Evolutionary conservation across 352 stramenopile genomes (phyloP).

Genomic region (Pythium monospermum): DNA sequence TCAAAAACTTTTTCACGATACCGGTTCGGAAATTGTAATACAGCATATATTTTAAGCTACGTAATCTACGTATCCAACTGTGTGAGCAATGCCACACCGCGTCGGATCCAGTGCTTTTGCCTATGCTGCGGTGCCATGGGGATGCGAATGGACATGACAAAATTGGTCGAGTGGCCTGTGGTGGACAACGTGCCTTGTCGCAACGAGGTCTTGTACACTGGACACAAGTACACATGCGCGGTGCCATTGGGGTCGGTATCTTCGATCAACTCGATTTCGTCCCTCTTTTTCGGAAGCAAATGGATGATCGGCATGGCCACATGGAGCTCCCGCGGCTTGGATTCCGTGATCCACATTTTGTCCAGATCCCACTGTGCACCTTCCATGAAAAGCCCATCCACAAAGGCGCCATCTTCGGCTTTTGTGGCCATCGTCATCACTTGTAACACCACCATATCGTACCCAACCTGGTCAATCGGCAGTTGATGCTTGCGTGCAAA

Average conservation of each 20-base stretch:
- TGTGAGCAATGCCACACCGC: constrained; percentile 91
- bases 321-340: constrained; percentile 80
- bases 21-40: background rate
- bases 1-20: too few relatives aligned
- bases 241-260: constrained; percentile 87
- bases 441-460: constrained; percentile 84
- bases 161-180: constrained; percentile 94
- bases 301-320: constrained; percentile 84
- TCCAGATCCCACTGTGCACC: constrained; percentile 80
- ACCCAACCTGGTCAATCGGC: constrained; percentile 88
- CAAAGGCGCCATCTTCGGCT: constrained; percentile 84
- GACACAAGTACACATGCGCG: constrained; percentile 89
- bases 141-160: constrained; percentile 93
- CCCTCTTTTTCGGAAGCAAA: constrained; percentile 69
- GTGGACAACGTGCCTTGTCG: constrained; percentile 89
- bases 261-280: constrained; percentile 85
- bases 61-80: constrained; percentile 82
- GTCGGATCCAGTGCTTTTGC: constrained; percentile 94
- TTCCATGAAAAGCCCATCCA: constrained; percentile 90
- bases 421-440: constrained; percentile 36
- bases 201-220: constrained; percentile 91
- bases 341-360: constrained; percentile 75
- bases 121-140: constrained; percentile 83
- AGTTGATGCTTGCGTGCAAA: constrained; percentile 89
- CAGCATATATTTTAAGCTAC: too few relatives aligned